Base-by-base conservation (phyloP, 345 rosid species). In the Trapa bicornis region DNA sequence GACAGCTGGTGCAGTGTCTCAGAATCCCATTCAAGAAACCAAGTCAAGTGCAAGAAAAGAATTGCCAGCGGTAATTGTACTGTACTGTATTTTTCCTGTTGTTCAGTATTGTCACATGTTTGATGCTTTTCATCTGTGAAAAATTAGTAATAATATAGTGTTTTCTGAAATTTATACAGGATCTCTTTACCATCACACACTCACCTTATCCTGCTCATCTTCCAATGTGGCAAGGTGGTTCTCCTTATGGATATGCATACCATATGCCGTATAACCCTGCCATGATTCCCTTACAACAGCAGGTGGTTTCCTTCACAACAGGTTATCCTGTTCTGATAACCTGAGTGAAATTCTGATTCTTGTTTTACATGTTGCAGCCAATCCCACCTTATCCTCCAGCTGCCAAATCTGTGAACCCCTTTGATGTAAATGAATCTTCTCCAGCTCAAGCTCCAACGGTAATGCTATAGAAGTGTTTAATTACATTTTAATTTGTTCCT, bases 211-310 rank as follows among this genome's bases (percentile, higher is more conserved):
- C 75, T 67, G 84, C 84, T 67, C 74, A 82, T 47, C 75, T 41
- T 64, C 83, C 86, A 43, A 89, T 88, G 71, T 94, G 97, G 97
- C 97, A 88, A 72, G 76, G 73, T 72, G 86, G 85, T 78, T 85
- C 83, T 33, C 81, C 88, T 54, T 82, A 56, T 66, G 91, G 86
- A 64, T 75, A 89, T 85, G 87, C 81, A 43, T 87, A 71, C 65
- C 64, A 76, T 43, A 75, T 83, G 87, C 96, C 77, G 73, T 86
- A 88, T 78, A 83, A 72, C 75, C 76, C 86, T 75, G 75, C 82
- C 43, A 62, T 57, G 89, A 94, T 94, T 78, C 48, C 68, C 29
- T 43, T 60, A 78, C 54, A 56, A 41, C 36, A 42, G 35, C 43
- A 47, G 54, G 65, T 66, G 36, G 36, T 35, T 58, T 58, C 3